A percentile compares a stretch with the other conserved stretches of the same genome.
phyloP scores from a whole-genome alignment of 176 grass and related monocot species.

The Oryza brachyantha region DNA sequence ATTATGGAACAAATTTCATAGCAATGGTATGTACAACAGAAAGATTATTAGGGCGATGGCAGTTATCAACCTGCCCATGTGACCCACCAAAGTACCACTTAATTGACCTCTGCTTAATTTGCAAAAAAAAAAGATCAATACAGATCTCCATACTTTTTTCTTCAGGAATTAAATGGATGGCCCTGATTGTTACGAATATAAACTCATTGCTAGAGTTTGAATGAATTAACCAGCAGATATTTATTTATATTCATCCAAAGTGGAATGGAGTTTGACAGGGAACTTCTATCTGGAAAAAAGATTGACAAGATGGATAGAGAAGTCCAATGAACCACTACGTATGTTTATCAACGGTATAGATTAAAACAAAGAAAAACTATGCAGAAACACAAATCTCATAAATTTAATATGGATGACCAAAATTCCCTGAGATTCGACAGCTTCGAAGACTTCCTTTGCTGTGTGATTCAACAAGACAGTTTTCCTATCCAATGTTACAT shows the following conservation, averaged over 20 bases:
- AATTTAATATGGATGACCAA: neutral
- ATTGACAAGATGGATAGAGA: neutral
- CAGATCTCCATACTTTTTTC: neutral
- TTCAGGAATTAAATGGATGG: neutral
- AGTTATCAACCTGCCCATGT: constrained; percentile 38
- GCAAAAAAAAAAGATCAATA: neutral
- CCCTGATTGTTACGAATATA: neutral
- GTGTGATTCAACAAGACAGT: neutral
- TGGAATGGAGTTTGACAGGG: constrained; percentile 32
- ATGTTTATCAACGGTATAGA: neutral
- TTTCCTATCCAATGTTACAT: neutral
- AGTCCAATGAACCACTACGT: too few species aligned
- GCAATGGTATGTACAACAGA: neutral
- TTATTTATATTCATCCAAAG: neutral
- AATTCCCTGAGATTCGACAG: neutral
- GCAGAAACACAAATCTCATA: neutral
- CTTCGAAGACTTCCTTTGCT: neutral
- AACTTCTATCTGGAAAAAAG: neutral
- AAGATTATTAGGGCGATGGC: neutral
- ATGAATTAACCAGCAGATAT: neutral
- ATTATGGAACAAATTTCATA: constrained; percentile 22
- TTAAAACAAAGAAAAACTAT: neutral
- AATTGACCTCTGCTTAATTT: neutral
- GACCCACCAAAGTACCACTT: constrained; percentile 18
- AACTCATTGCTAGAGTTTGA: neutral